Evolutionary conservation across 139 green algal species (phyloP).

Genomic region (Microglena sp.): DNA sequence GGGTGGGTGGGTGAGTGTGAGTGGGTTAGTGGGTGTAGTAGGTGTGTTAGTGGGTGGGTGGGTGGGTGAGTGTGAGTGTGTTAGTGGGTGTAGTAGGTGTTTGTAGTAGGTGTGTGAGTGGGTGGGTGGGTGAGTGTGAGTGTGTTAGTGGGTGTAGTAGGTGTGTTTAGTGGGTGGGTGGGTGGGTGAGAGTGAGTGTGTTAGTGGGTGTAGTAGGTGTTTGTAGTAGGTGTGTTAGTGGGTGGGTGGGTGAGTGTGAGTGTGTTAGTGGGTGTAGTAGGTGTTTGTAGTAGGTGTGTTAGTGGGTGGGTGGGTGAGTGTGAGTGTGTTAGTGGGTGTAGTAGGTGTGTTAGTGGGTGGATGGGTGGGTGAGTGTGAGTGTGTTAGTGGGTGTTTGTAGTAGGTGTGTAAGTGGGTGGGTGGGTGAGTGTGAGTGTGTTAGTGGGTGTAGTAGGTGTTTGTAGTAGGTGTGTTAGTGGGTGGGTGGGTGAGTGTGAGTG

Average conservation of each 20-base stretch:
- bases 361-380: constrained; percentile 48
- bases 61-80: too few relatives aligned
- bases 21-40: too few relatives aligned
- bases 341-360: neutral
- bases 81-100: too few relatives aligned
- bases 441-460: neutral
- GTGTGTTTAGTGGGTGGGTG: too few relatives aligned
- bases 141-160: too few relatives aligned
- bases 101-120: too few relatives aligned
- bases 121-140: too few relatives aligned
- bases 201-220: too few relatives aligned
- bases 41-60: too few relatives aligned
- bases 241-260: constrained; percentile 3
- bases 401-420: neutral
- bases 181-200: too few relatives aligned
- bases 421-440: neutral
- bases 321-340: neutral
- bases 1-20: too few relatives aligned
- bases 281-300: neutral
- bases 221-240: neutral
- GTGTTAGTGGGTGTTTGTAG: neutral
- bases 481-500: neutral
- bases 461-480: neutral
- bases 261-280: neutral
- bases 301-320: neutral